Base-by-base conservation (phyloP, 2,329 filamentous ascomycete species). In the Xenosphaeropsis pyriputrescens region DNA sequence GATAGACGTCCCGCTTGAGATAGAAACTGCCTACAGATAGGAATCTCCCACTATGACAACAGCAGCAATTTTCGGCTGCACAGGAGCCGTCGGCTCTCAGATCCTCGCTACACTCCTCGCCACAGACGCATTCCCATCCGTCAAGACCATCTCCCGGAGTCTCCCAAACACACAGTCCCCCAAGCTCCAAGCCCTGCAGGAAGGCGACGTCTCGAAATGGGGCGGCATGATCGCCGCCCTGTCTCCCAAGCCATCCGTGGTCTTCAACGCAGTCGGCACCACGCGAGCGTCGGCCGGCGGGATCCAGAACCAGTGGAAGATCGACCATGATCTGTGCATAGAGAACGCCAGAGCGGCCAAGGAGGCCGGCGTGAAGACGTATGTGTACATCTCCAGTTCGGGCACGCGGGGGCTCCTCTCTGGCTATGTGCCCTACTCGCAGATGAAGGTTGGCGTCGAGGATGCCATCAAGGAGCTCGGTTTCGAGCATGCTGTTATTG, bases 381-480 rank as follows among this genome's bases (percentile, higher is more conserved):
- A 41, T 17, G 75, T 93, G 18, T 36, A 42, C 6, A 47, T 47
- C 37, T 64, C 11, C 30, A 62, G 9, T 40, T 47, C 31, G 40
- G 58, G 57, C 32, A 63, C 60, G 17, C 29, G 38, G 7, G 70
- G 52, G 61, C 66, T 48, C 61, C 68, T 58, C 44, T 72, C 60
- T 47, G 64, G 46, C 1, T 54, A 76, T 7, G 56, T 61, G 0
- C 18, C 18, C 18, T 80, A 79, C 42, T 15, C 56, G 2, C 63
- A 63, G 57, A 88, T 93, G 82, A 94, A 93, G 66, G 74, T 72
- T 18, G 81, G 88, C 48, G 75, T 93, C 33, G 86, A 94, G 57
- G 79, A 89, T 33, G 66, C 75, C 18, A 68, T 93, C 44, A 70
- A 72, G 54, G 71, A 61, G 32, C 60, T 89, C 4, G 78, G 64